Conservation (phyloP, 2,329 filamentous ascomycete genomes). For the Penicillium verrucosum region DNA sequence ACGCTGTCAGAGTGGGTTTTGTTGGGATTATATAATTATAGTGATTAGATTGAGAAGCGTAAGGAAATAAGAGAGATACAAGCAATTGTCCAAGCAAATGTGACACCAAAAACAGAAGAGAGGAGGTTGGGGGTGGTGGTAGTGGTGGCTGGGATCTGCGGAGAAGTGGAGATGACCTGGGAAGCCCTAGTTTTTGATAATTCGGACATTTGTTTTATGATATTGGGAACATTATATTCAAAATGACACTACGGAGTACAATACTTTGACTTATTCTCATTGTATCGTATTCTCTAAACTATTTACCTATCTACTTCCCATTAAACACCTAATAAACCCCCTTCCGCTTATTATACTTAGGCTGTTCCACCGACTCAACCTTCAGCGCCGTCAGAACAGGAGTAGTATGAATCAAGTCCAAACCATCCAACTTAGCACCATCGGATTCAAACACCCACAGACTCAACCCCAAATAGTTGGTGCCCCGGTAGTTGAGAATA, state of each 20-base stretch:
- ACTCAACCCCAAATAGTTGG: conserved; percentile 65
- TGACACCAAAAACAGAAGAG: background rate
- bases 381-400: conserved; percentile 52
- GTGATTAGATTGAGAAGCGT: background rate
- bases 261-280: background rate
- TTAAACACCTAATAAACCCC: conserved; percentile 49
- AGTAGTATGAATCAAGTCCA: conserved; percentile 51
- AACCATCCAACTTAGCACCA: conserved; percentile 56
- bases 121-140: conserved; percentile 1
- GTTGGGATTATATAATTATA: background rate
- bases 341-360: conserved; percentile 46
- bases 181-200: background rate
- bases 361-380: conserved; percentile 47
- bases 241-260: background rate
- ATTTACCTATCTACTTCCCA: background rate
- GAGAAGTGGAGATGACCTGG: conserved; percentile 2
- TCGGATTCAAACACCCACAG: conserved; percentile 63
- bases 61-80: background rate
- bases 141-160: conserved; percentile 5
- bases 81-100: background rate
- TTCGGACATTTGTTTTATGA: background rate
- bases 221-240: background rate
- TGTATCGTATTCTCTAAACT: background rate
- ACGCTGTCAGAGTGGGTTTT: background rate
- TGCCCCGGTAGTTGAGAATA: conserved; percentile 66